Base-by-base conservation (phyloP, 352 stramenopile genomes). In the Globisporangium paroecandrum region DNA sequence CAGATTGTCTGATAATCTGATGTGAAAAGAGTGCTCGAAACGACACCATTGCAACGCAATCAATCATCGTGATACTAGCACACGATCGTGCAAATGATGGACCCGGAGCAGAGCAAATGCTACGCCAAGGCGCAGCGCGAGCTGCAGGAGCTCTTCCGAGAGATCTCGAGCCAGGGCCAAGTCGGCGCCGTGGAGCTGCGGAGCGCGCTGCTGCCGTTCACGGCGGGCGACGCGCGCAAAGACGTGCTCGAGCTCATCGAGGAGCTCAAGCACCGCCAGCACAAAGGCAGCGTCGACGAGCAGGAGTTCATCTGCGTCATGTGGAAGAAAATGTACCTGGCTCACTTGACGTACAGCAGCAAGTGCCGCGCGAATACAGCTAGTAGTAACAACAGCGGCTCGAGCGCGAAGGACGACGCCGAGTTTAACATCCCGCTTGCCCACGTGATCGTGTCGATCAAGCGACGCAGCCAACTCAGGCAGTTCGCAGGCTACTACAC, bases 401-500 rank as follows among this genome's bases (percentile, higher is more conserved):
- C 12, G 12, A 46, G 38, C 12, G 10, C 38, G 12, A 46, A 55
- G 10, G 46, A 77, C 12, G 38, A 29, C 27, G 60, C 59, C 15
- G 69, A 69, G 9, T 75, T 88, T 58, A 89, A 89, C 56, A 78
- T 90, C 12, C 82, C 83, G 12, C 65, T 92, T 3, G 71, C 82
- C 3, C 83, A 92, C 18, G 80, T 92, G 15, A 87, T 92, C 55
- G 77, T 90, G 13, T 87, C 78, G 12, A 83, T 92, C 68, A 90
- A 92, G 64, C 81, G 83, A 0, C 78, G 83, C 6, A 71, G 72
- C 12, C 83, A 92, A 58, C 72, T 92, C 62, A 77, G 82, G 60
- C 78, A 90, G 56, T 92, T 92, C 55, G 81, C 83, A 9, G 75
- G 73, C 57, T 92, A 89, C 72, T 92, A 92, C 67, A 70, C 74